Evolutionary conservation across 345 rosid species (phyloP), one percentile per base, ranked within the genome.

Genomic region (Schrenkiella parvula): DNA sequence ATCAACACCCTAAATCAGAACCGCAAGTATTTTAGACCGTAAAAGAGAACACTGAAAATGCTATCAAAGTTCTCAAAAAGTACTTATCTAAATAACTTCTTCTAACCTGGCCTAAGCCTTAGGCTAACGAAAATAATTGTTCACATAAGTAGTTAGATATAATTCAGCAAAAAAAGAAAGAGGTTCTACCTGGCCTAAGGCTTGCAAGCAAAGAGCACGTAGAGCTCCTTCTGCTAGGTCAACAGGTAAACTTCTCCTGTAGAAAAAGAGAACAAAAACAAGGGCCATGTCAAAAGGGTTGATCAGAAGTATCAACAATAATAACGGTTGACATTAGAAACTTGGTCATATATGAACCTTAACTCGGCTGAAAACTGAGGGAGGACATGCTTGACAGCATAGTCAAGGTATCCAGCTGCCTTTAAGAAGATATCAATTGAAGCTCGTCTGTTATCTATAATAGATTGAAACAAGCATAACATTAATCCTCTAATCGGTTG

Each of bases 381-480:
- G 23, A 92, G 85, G 65, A 92, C 96, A 79, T 88, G 82, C 53
- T 84, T 88, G 63, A 92, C 84, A 61, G 98, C 99, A 80, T 89
- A 92, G 76, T 95, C 99, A 70, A 95, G 80, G 76, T 87, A 88
- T 69, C 99, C 99, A 34, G 97, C 96, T 42, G 98, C 99, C 86
- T 88, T 89, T 81, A 95, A 80, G 88, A 95, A 92, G 56, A 90
- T 82, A 78, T 95, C 97, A 48, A 95, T 50, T 0, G 97, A 84
- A 39, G 92, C 91, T 74, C 93, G 84, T 82, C 95, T 88, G 84
- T 83, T 88, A 72, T 92, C 98, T 95, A 74, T 31, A 66, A 55
- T 23, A 70, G 4, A 69, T 48, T 39, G 8, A 58, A 57, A 52
- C 8, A 71, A 15, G 38, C 37, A 50, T 42, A 10, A 19, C 19